Percentiles rank a stretch among this genome's conserved stretches.
These are phyloP conservation scores for Cryptococcus wingfieldii DNA, from an alignment of 1,284 basidiomycete species.

Conservation along the genomic window DNA sequence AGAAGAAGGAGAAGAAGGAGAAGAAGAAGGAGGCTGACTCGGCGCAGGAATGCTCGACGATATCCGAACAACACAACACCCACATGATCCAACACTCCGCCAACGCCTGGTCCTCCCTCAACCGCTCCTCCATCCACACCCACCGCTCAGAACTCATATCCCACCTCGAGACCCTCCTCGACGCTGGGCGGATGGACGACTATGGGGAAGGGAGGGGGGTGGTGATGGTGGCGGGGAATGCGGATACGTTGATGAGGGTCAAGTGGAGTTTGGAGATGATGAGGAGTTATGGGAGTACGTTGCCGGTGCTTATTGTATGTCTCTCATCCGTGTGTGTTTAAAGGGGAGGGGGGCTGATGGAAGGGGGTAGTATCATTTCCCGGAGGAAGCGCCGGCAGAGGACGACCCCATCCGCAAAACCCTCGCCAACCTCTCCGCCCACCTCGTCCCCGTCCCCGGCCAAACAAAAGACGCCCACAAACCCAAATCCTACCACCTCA, in stretches of 20 bases:
- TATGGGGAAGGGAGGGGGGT: conserved; percentile 47
- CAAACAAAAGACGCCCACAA: conserved; percentile 40
- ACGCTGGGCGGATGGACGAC: conserved; percentile 15
- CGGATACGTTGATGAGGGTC: conserved; percentile 51
- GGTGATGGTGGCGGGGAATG: conserved; percentile 53
- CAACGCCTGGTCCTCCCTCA: conserved; percentile 44
- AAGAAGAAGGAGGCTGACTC: neutral
- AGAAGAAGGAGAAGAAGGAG: no score
- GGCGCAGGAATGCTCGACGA: conserved; percentile 36
- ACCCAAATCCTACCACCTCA: conserved; percentile 51
- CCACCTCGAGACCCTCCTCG: conserved; percentile 35
- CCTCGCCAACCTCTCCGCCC: conserved; percentile 43
- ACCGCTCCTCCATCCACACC: conserved; percentile 35
- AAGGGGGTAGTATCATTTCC: conserved; percentile 48
- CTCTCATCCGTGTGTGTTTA: no score
- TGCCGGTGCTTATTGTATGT: conserved; percentile 49
- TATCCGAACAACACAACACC: conserved; percentile 44
- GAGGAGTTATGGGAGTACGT: conserved; percentile 36
- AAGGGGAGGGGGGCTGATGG: neutral
- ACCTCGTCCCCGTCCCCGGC: conserved; percentile 43
- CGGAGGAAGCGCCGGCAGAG: conserved; percentile 43
- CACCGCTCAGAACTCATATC: conserved; percentile 44
- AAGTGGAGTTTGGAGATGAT: conserved; percentile 48
- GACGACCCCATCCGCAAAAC: conserved; percentile 41
- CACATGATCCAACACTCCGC: conserved; percentile 45